A percentile compares a stretch with the other conserved stretches of the same genome.
phyloP scores from a whole-genome alignment of 805 yeast species.

The Saturnispora silvae region DNA sequence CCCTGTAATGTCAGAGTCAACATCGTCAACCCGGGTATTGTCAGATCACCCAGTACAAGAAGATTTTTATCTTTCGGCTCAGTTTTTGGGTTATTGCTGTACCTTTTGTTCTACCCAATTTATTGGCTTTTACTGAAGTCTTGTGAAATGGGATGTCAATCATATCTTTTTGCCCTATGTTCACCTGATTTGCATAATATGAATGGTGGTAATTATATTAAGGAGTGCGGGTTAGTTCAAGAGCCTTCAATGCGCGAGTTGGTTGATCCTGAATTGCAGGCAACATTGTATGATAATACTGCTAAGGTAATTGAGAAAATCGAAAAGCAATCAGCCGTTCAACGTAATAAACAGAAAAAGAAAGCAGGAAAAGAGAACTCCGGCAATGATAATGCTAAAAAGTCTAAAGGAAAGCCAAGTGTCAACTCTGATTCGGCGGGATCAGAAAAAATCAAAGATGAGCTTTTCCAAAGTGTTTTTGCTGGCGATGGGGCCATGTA shows the following conservation, averaged over 20 bases:
- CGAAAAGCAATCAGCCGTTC: conserved; percentile 65
- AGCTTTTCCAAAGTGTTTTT: conserved; percentile 20
- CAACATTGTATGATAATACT: conserved; percentile 49
- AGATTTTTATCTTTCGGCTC: conserved; percentile 72
- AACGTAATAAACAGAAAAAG: conserved; percentile 35
- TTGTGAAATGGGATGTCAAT: conserved; percentile 71
- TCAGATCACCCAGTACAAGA: conserved; percentile 80
- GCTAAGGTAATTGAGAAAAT: conserved; percentile 42
- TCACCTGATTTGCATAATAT: conserved; percentile 58
- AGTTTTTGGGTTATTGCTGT: conserved; percentile 44
- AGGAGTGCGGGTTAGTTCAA: conserved; percentile 53
- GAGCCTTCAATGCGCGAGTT: conserved; percentile 53
- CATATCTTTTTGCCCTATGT: conserved; percentile 54
- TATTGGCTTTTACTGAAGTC: conserved; percentile 76
- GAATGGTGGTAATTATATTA: conserved; percentile 59
- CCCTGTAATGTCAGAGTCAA: conserved; percentile 61
- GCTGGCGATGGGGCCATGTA: conserved; percentile 8
- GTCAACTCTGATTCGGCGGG: background rate
- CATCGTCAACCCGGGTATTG: conserved; percentile 83
- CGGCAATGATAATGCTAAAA: background rate
- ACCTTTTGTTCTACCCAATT: conserved; percentile 65
- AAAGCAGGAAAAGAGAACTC: conserved; percentile 1
- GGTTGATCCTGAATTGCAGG: conserved; percentile 48
- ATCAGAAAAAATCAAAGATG: conserved; percentile 11
- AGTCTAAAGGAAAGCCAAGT: background rate